A percentile compares a stretch with the other conserved stretches of the same genome.
These are phyloP conservation scores for Rubia peregrina DNA, from an alignment of 305 asterid species.

Conservation along the genomic window DNA sequence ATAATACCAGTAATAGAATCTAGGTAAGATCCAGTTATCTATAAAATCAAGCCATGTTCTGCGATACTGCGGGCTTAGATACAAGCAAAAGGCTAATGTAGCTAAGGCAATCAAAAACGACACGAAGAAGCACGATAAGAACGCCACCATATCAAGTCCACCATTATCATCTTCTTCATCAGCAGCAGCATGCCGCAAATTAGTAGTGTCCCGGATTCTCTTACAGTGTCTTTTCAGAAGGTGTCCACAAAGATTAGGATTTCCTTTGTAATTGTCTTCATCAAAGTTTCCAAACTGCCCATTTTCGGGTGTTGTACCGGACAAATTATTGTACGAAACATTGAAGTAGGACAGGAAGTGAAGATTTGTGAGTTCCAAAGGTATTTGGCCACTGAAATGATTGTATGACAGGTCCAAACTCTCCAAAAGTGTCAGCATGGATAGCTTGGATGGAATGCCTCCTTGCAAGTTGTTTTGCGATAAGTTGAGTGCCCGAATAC, in stretches of 20 bases:
- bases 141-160: not conserved
- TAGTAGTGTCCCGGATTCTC: not conserved
- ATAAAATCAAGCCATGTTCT: not conserved
- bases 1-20: not conserved
- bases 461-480: conserved; percentile 24
- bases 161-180: not conserved
- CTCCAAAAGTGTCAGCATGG: conserved; percentile 10
- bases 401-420: conserved; percentile 27
- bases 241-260: conserved; percentile 8
- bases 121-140: not conserved
- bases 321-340: conserved; percentile 7
- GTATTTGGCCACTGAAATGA: conserved; percentile 7
- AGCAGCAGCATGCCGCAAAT: not conserved
- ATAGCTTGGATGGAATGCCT: conserved; percentile 16
- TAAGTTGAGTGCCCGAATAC: conserved; percentile 20
- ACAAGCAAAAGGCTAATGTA: not conserved
- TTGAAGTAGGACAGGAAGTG: conserved; percentile 8
- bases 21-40: not conserved
- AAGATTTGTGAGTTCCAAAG: conserved; percentile 5
- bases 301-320: not conserved
- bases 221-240: conserved; percentile 2
- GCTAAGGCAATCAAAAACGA: not conserved
- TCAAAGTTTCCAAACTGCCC: conserved; percentile 4
- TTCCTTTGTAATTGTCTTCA: conserved; percentile 7
- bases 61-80: not conserved